These are phyloP conservation scores for Spizellomyces sp. DNA, from an alignment of 192 early-diverging fungal species.

Conservation along the genomic window DNA sequence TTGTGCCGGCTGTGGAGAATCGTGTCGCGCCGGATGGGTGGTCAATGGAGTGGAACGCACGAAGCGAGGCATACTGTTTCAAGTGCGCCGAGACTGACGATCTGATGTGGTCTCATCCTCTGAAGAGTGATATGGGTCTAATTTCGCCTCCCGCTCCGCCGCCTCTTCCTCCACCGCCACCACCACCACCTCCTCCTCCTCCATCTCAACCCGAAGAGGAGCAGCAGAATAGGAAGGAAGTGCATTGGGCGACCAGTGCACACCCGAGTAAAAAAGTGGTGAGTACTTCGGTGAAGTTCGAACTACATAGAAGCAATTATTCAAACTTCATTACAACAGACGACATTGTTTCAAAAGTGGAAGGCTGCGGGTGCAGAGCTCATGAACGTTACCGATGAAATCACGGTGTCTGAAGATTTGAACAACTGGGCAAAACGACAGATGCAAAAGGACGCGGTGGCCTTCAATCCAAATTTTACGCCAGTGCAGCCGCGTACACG, in stretches of 20 bases:
- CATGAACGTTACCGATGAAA: background rate
- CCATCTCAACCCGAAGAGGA: background rate
- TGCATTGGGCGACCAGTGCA: background rate
- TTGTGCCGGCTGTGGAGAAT: background rate
- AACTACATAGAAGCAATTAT: background rate
- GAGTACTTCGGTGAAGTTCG: background rate
- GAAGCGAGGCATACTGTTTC: background rate
- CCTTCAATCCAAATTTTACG: constrained; percentile 3
- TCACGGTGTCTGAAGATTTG: background rate
- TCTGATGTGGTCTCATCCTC: background rate
- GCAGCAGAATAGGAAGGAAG: background rate
- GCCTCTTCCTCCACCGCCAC: background rate
- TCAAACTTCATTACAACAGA: background rate
- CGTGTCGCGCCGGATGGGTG: background rate
- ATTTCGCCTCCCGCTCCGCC: background rate
- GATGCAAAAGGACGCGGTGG: background rate
- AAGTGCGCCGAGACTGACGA: background rate
- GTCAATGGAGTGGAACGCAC: background rate
- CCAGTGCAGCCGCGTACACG: background rate
- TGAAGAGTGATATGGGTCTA: background rate
- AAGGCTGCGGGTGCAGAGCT: background rate
- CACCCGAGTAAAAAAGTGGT: background rate
- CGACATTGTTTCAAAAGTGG: background rate
- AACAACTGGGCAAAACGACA: background rate
- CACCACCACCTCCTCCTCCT: constrained; percentile 6